phyloP scores from a whole-genome alignment of 2,329 filamentous ascomycete genomes.

The Alternaria dauci region DNA sequence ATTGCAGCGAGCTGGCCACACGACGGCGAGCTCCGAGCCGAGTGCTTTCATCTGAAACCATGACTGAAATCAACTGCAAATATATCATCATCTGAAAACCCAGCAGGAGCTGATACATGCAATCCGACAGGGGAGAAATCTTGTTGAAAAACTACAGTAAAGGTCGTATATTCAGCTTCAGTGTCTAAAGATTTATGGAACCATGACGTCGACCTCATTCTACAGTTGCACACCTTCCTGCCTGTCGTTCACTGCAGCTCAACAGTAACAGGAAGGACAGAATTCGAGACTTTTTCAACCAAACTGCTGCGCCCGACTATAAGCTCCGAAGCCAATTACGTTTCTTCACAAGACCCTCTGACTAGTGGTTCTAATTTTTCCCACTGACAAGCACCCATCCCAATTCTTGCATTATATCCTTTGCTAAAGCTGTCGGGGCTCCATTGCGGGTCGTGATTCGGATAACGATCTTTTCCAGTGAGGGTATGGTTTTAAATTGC shows the following conservation, averaged over 20 bases:
- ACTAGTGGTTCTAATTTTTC: not conserved
- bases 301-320: not conserved
- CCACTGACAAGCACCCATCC: not conserved
- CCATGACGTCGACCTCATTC: not conserved
- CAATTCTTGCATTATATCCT: not conserved
- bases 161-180: not conserved
- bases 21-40: not conserved
- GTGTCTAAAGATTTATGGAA: not conserved
- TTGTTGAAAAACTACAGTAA: not conserved
- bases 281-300: fast-evolving
- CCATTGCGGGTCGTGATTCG: constrained; percentile 10
- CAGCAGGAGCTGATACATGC: not conserved
- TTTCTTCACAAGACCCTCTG: not conserved
- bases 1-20: not conserved
- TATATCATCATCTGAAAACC: no score
- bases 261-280: not conserved
- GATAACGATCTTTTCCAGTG: constrained; percentile 16
- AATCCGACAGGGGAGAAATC: not conserved
- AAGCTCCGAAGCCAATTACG: not conserved
- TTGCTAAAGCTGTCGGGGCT: not conserved
- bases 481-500: constrained; percentile 15
- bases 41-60: not conserved
- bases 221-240: not conserved
- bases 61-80: no score
- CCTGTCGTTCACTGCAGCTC: not conserved